phyloP scores from a whole-genome alignment of 805 yeast species.

The Ogataea zsoltii region DNA sequence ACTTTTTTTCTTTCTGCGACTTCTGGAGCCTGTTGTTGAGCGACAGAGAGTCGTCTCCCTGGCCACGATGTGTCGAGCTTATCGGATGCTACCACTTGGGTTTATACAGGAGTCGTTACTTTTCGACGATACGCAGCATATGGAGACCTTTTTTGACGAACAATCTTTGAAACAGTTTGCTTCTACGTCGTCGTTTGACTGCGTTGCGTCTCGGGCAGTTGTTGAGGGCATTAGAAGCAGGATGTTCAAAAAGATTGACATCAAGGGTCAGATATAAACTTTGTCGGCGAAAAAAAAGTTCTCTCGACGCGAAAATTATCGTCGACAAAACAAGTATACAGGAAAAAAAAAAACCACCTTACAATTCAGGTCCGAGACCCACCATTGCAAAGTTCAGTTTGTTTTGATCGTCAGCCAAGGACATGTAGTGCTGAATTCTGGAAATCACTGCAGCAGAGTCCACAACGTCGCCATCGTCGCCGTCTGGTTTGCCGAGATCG shows the following conservation, averaged over 20 bases:
- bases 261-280: constrained; percentile 76
- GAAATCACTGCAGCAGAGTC: constrained; percentile 48
- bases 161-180: constrained; percentile 39
- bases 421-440: constrained; percentile 68
- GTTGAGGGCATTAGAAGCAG: constrained; percentile 29
- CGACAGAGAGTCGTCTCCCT: constrained; percentile 61
- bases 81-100: constrained; percentile 43
- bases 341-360: too few species aligned
- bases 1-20: constrained; percentile 27
- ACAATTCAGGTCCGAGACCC: constrained; percentile 63
- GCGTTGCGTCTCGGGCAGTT: constrained; percentile 23
- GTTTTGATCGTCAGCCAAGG: constrained; percentile 57
- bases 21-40: constrained; percentile 54
- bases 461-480: constrained; percentile 49
- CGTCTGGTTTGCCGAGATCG: constrained; percentile 46
- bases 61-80: constrained; percentile 55
- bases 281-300: neutral
- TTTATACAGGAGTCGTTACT: constrained; percentile 20
- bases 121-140: constrained; percentile 37
- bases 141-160: constrained; percentile 43
- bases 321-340: too few species aligned
- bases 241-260: constrained; percentile 65
- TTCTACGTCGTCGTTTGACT: constrained; percentile 28
- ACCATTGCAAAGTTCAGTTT: constrained; percentile 70
- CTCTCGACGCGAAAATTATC: too few species aligned